These are phyloP conservation scores for Nannizziopsis arthrosporioides DNA, from an alignment of 2,329 filamentous ascomycete species.

Conservation along the genomic window DNA sequence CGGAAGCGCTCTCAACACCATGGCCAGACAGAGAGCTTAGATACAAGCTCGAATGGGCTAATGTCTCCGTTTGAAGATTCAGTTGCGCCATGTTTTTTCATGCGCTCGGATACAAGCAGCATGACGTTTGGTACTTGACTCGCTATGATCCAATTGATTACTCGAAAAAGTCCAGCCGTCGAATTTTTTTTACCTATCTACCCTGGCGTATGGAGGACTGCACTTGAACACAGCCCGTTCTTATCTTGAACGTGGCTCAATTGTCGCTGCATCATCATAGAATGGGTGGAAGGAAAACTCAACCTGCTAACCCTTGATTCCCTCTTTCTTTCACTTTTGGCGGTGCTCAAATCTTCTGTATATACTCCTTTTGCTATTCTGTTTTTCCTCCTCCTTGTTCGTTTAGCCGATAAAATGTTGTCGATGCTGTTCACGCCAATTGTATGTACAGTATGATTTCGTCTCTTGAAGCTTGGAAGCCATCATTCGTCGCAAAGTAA, in stretches of 20 bases:
- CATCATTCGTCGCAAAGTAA: neutral
- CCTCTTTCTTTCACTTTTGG: conserved; percentile 1
- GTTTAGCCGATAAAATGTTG: conserved; percentile 7
- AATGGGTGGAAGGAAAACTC: conserved; percentile 5
- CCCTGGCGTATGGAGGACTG: conserved; percentile 7
- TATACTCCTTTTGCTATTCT: conserved; percentile 6
- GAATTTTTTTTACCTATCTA: neutral
- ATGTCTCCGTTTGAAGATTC: neutral
- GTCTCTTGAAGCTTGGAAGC: too few species aligned
- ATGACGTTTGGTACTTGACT: neutral
- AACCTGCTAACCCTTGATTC: conserved; percentile 2
- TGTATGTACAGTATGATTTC: conserved; percentile 1
- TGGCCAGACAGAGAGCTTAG: conserved; percentile 57
- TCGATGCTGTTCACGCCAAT: conserved; percentile 6
- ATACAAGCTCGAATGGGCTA: neutral
- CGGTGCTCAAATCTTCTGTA: conserved; percentile 6
- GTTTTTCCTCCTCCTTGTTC: neutral
- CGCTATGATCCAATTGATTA: neutral
- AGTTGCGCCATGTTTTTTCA: neutral
- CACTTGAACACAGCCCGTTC: conserved; percentile 1
- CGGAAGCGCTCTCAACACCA: conserved; percentile 92
- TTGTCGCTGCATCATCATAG: conserved; percentile 3
- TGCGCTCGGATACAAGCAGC: neutral
- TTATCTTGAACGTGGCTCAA: neutral
- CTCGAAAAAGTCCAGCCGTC: conserved; percentile 2